phyloP scores from a whole-genome alignment of 768 basidiomycete species.

The Boletus subcaerulescens region DNA sequence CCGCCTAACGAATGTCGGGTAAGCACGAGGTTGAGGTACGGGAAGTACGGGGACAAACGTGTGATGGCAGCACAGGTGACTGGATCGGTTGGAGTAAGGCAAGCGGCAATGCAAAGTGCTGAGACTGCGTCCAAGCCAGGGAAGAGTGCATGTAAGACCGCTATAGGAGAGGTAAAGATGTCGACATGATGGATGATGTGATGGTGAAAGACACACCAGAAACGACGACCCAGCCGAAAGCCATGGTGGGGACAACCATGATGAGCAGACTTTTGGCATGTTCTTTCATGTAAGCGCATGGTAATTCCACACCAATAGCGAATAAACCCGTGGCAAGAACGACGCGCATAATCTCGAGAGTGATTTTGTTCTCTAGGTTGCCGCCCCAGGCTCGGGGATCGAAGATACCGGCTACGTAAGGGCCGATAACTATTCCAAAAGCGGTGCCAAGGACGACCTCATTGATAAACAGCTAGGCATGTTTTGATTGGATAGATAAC shows the following conservation, averaged over 20 bases:
- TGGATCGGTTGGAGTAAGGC: constrained; percentile 92
- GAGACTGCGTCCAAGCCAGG: constrained; percentile 70
- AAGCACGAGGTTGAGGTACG: background rate
- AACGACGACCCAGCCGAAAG: constrained; percentile 77
- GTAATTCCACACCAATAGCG: constrained; percentile 92
- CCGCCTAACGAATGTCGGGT: constrained; percentile 45
- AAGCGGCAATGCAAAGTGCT: constrained; percentile 82
- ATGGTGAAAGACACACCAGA: constrained; percentile 45
- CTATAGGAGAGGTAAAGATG: constrained; percentile 33
- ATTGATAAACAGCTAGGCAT: constrained; percentile 71
- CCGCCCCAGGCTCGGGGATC: constrained; percentile 80
- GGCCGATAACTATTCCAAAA: constrained; percentile 61
- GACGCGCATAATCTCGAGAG: constrained; percentile 82
- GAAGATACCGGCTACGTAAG: constrained; percentile 67
- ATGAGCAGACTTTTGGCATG: constrained; percentile 69
- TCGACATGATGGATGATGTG: background rate
- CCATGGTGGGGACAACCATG: constrained; percentile 83
- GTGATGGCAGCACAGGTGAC: constrained; percentile 86
- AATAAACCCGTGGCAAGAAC: constrained; percentile 92
- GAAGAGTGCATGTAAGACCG: constrained; percentile 67
- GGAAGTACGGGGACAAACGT: constrained; percentile 37
- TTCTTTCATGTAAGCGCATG: constrained; percentile 75
- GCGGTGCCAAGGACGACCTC: constrained; percentile 91
- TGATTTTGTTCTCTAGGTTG: constrained; percentile 51
- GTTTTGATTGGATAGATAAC: background rate